Evolutionary conservation across 257 asterid genomes (phyloP).

Genomic region (Gentiana dahurica): DNA sequence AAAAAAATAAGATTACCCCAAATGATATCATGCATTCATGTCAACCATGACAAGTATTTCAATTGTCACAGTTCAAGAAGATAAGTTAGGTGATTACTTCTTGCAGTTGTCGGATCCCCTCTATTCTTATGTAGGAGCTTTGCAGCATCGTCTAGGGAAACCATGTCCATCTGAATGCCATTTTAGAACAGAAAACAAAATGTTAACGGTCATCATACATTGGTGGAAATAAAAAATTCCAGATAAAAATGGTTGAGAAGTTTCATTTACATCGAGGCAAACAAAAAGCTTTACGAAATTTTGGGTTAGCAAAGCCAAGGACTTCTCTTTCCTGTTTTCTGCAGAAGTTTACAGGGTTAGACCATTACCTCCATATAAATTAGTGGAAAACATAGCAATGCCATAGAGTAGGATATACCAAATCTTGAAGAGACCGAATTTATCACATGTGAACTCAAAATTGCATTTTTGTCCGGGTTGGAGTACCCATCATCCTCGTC

Average conservation of each 20-base stretch:
- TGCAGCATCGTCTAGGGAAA: slow-evolving; percentile 96
- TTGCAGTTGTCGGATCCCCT: slow-evolving; percentile 69
- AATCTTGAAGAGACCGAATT: slow-evolving; percentile 22
- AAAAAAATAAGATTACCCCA: no score
- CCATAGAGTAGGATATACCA: slow-evolving; percentile 21
- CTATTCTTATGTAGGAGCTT: slow-evolving; percentile 84
- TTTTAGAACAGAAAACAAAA: not conserved
- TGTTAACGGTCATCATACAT: no score
- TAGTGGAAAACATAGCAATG: no score
- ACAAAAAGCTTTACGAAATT: slow-evolving; percentile 90
- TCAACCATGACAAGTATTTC: not conserved
- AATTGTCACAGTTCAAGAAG: not conserved
- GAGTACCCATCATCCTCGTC: slow-evolving; percentile 52
- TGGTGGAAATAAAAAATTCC: no score
- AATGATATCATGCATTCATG: no score
- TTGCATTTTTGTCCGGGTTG: slow-evolving; percentile 43
- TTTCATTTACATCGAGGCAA: slow-evolving; percentile 66
- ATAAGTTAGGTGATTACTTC: slow-evolving; percentile 42
- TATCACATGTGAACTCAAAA: slow-evolving; percentile 29
- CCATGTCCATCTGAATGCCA: slow-evolving; percentile 59
- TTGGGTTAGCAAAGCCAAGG: slow-evolving; percentile 91
- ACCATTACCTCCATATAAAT: no score
- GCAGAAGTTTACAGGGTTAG: no score
- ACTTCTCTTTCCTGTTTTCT: slow-evolving; percentile 74
- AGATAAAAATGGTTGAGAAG: not conserved